A percentile compares a stretch with the other conserved stretches of the same genome.
Conservation (phyloP, 1,284 basidiomycete genomes). For the Leccinum fallax region DNA sequence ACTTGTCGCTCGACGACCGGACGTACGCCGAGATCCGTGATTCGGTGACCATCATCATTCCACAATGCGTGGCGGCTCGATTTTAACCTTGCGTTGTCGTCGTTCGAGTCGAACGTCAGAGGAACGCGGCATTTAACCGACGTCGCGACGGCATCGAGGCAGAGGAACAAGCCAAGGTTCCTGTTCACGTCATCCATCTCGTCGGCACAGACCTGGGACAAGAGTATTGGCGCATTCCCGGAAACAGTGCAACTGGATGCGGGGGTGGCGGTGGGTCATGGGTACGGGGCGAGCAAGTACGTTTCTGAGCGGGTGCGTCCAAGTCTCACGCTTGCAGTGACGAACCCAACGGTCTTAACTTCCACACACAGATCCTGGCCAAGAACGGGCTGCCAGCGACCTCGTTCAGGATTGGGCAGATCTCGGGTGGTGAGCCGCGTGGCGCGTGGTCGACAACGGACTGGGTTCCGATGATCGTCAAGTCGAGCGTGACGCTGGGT, state of each 20-base stretch:
- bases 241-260: slow-evolving; percentile 25
- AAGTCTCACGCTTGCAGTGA: not conserved
- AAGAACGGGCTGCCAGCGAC: slow-evolving; percentile 21
- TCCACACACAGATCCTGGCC: slow-evolving; percentile 16
- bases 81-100: slow-evolving; percentile 39
- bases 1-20: slow-evolving; percentile 30
- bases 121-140: slow-evolving; percentile 36
- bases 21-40: slow-evolving; percentile 27
- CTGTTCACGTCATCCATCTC: slow-evolving; percentile 37
- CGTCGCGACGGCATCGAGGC: slow-evolving; percentile 33
- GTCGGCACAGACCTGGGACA: slow-evolving; percentile 27
- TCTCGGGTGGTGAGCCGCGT: slow-evolving; percentile 19
- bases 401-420: slow-evolving; percentile 28
- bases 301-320: slow-evolving; percentile 28
- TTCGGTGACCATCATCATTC: slow-evolving; percentile 27
- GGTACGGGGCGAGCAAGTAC: slow-evolving; percentile 30
- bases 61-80: slow-evolving; percentile 26
- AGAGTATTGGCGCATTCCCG: slow-evolving; percentile 15
- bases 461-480: slow-evolving; percentile 29
- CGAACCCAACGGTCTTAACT: not conserved
- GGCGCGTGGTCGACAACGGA: slow-evolving; percentile 29
- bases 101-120: slow-evolving; percentile 36
- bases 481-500: slow-evolving; percentile 26
- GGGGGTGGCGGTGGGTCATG: slow-evolving; percentile 16
- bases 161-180: slow-evolving; percentile 23